phyloP scores from a whole-genome alignment of 2,329 filamentous ascomycete genomes.

The Botryotinia calthae region DNA sequence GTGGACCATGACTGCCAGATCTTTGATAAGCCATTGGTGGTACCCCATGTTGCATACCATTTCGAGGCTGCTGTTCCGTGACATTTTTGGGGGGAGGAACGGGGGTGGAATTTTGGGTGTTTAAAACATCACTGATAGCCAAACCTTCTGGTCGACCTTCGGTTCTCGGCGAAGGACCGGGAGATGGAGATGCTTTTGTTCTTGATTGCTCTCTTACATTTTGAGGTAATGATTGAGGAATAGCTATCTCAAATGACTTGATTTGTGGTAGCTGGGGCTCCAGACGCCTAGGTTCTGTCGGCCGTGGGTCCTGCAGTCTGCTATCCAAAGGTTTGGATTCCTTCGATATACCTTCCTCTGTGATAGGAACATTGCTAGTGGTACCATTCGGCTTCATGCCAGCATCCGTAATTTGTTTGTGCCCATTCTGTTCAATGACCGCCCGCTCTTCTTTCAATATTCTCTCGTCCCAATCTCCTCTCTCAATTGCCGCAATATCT shows the following conservation, averaged over 20 bases:
- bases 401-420: not conserved
- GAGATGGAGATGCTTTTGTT: conserved; percentile 22
- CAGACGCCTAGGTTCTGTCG: conserved; percentile 19
- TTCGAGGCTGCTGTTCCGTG: conserved; percentile 21
- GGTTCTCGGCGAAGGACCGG: conserved; percentile 26
- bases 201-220: conserved; percentile 15
- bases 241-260: conserved; percentile 17
- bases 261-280: conserved; percentile 19
- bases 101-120: conserved; percentile 26
- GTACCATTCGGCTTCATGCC: conserved; percentile 3
- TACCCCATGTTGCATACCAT: conserved; percentile 21
- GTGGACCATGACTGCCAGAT: conserved; percentile 29
- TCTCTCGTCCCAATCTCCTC: conserved; percentile 52
- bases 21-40: conserved; percentile 22
- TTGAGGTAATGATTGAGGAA: conserved; percentile 16
- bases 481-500: conserved; percentile 68
- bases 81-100: conserved; percentile 22
- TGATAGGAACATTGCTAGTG: not conserved
- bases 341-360: conserved; percentile 14
- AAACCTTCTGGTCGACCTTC: conserved; percentile 30
- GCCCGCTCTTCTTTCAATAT: conserved; percentile 29
- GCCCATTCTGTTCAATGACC: conserved; percentile 14
- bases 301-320: conserved; percentile 16
- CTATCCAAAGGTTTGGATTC: conserved; percentile 21
- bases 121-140: conserved; percentile 34